Conservation (phyloP, 202 grass and related monocot genomes). For the Dendrocalamus latiflorus region DNA sequence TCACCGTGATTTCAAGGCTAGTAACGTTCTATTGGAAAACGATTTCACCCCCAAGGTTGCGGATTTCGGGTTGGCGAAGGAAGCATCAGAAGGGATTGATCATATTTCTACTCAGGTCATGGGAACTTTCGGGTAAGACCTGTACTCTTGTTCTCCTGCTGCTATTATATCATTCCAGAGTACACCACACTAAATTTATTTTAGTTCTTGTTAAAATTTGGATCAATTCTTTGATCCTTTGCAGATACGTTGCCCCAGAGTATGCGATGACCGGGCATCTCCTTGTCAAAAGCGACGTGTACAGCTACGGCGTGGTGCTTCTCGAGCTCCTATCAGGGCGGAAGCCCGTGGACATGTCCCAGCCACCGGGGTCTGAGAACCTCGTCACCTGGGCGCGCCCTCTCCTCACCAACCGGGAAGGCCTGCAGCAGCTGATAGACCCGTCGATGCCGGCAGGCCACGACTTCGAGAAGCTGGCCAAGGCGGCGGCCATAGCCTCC, state of each 20-base stretch:
- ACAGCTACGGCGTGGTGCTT: constrained; percentile 79
- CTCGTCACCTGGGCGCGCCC: constrained; percentile 77
- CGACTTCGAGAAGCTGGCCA: constrained; percentile 60
- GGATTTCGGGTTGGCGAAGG: constrained; percentile 69
- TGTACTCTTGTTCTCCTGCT: neutral
- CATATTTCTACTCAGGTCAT: constrained; percentile 83
- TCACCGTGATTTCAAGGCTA: constrained; percentile 81
- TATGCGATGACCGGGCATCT: constrained; percentile 84
- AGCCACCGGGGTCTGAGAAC: constrained; percentile 60
- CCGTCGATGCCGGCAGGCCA: constrained; percentile 37
- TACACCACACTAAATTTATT: neutral
- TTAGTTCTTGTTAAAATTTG: neutral
- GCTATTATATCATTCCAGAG: neutral
- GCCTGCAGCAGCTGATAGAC: constrained; percentile 56
- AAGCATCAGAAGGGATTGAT: constrained; percentile 54
- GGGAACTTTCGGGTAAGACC: constrained; percentile 72
- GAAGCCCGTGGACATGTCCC: constrained; percentile 70
- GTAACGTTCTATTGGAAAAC: constrained; percentile 64
- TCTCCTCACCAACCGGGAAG: constrained; percentile 52
- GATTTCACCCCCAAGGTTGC: constrained; percentile 79
- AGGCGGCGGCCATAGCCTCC: constrained; percentile 67
- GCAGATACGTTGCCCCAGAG: constrained; percentile 77
- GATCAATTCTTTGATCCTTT: neutral
- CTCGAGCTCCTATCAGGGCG: constrained; percentile 67
- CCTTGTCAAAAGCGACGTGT: constrained; percentile 75